Conservation (phyloP, 2,329 filamentous ascomycete genomes). For the Zasmidium angulare region DNA sequence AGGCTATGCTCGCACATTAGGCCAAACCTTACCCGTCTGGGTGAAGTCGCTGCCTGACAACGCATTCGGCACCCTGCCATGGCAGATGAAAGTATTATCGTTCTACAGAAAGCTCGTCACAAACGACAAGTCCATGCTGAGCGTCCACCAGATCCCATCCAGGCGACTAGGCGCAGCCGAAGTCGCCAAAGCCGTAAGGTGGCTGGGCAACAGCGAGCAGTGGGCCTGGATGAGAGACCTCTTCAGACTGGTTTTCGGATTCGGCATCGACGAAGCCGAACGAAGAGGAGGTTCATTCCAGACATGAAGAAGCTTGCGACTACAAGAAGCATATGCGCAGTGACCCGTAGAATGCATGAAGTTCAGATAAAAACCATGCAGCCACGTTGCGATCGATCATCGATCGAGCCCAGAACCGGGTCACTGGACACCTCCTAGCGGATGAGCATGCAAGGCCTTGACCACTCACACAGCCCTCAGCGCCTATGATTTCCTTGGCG, state of each 20-base stretch:
- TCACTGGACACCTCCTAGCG: neutral
- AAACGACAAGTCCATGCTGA: slow-evolving; percentile 67
- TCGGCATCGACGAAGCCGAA: slow-evolving; percentile 71
- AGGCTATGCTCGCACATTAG: slow-evolving; percentile 67
- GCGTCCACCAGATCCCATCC: slow-evolving; percentile 55
- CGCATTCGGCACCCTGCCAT: slow-evolving; percentile 72
- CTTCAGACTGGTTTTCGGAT: slow-evolving; percentile 81
- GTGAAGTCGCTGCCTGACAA: slow-evolving; percentile 72
- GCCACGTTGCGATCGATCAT: neutral
- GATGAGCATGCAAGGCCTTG: no score
- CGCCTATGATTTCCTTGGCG: neutral
- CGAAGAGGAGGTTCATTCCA: slow-evolving; percentile 21
- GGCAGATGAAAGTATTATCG: slow-evolving; percentile 70
- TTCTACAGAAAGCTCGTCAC: slow-evolving; percentile 79
- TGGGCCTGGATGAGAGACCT: slow-evolving; percentile 80
- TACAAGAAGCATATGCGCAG: neutral
- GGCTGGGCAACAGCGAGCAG: slow-evolving; percentile 70
- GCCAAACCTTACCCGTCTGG: slow-evolving; percentile 66
- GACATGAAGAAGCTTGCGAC: slow-evolving; percentile 9
- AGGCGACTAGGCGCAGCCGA: slow-evolving; percentile 69
- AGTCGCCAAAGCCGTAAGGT: slow-evolving; percentile 73
- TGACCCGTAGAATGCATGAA: neutral
- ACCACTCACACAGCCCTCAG: no score
- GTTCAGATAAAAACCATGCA: neutral
- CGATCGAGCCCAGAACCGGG: neutral